phyloP scores from a whole-genome alignment of 2,329 filamentous ascomycete genomes.

The Monosporascus sp. region DNA sequence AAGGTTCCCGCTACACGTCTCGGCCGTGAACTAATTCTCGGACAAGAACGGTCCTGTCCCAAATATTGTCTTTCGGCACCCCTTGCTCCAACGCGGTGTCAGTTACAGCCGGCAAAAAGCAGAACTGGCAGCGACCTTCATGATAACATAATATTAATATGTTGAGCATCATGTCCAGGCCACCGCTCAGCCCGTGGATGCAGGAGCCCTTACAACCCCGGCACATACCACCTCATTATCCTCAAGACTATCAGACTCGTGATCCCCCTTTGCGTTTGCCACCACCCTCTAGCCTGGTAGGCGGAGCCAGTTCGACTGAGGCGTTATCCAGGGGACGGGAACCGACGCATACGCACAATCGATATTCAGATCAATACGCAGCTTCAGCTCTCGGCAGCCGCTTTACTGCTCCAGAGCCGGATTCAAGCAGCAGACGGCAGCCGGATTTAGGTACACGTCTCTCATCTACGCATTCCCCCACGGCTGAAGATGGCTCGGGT shows the following conservation, averaged over 20 bases:
- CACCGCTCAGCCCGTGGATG: constrained; percentile 20
- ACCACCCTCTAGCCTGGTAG: constrained; percentile 20
- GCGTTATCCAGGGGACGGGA: constrained; percentile 13
- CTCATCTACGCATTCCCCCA: constrained; percentile 15
- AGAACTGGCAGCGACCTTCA: constrained; percentile 14
- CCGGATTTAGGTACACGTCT: constrained; percentile 10
- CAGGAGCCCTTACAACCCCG: constrained; percentile 22
- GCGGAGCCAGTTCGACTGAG: constrained; percentile 13
- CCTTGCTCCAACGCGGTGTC: constrained; percentile 10
- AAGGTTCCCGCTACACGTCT: not conserved
- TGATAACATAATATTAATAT: constrained; percentile 18
- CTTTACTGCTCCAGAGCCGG: not conserved
- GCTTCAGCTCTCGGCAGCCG: constrained; percentile 11
- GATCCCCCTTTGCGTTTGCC: constrained; percentile 16
- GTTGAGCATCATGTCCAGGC: constrained; percentile 26
- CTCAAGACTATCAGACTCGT: constrained; percentile 18
- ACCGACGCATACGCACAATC: constrained; percentile 10
- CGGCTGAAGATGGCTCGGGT: constrained; percentile 13
- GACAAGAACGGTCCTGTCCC: not conserved
- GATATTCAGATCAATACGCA: constrained; percentile 16
- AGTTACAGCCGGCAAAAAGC: constrained; percentile 15
- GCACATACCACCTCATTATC: constrained; percentile 17
- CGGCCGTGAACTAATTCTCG: not conserved
- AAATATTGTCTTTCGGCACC: not conserved
- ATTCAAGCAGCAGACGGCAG: constrained; percentile 6